A percentile compares a stretch with the other conserved stretches of the same genome.
phyloP scores from a whole-genome alignment of 345 rosid species.

The Trapa incisa region DNA sequence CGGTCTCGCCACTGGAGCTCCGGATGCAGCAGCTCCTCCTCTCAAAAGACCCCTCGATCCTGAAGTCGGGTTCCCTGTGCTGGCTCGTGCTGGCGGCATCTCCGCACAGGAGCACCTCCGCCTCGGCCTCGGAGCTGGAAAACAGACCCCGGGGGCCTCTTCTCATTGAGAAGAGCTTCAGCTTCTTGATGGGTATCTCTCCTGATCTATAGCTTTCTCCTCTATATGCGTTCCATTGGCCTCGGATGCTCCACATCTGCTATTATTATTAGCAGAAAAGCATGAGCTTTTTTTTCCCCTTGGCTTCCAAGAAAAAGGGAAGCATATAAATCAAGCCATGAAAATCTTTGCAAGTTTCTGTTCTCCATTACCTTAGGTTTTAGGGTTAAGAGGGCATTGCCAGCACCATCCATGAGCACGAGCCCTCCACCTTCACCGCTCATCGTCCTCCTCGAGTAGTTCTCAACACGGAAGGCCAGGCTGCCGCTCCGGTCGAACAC shows the following conservation, averaged over 20 bases:
- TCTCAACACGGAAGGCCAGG: conserved; percentile 38
- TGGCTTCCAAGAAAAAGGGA: not conserved
- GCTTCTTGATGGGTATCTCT: not conserved
- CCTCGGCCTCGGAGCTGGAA: conserved; percentile 12
- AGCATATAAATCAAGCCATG: too few relatives aligned
- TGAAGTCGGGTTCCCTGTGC: conserved; percentile 21
- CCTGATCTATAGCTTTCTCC: conserved; percentile 17
- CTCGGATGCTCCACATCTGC: conserved; percentile 32
- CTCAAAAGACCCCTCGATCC: conserved; percentile 28
- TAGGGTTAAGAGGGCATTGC: conserved; percentile 29
- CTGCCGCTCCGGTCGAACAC: conserved; percentile 30
- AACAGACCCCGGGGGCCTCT: conserved; percentile 15
- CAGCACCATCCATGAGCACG: conserved; percentile 42
- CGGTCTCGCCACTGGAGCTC: conserved; percentile 12
- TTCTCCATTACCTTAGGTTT: conserved; percentile 22
- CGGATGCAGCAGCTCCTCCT: conserved; percentile 24
- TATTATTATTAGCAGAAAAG: not conserved
- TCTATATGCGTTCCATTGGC: conserved; percentile 32
- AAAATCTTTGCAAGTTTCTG: too few relatives aligned
- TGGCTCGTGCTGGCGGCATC: not conserved
- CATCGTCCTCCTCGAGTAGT: conserved; percentile 33
- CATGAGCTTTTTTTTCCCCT: not conserved
- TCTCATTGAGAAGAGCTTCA: conserved; percentile 35
- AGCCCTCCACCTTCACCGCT: conserved; percentile 15
- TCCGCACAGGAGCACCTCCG: conserved; percentile 29